phyloP scores from a whole-genome alignment of 345 rosid species.

The Psidium guajava region DNA sequence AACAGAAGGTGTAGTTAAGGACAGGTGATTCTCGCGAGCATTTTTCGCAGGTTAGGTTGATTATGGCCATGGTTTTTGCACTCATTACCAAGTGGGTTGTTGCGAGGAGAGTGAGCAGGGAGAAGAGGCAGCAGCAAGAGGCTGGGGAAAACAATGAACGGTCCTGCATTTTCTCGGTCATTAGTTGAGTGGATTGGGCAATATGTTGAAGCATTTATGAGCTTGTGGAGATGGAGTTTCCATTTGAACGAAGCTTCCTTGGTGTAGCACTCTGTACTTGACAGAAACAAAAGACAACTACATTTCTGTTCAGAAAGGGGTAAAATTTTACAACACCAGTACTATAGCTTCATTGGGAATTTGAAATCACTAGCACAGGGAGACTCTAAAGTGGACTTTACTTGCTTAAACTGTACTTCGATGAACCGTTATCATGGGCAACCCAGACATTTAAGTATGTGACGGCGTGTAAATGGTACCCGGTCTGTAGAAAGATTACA shows the following conservation, averaged over 20 bases:
- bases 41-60: constrained; percentile 30
- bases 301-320: not conserved
- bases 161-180: not conserved
- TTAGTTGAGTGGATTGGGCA: not conserved
- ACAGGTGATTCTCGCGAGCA: constrained; percentile 22
- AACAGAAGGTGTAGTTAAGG: constrained; percentile 30
- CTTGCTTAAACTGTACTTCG: not conserved
- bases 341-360: not conserved
- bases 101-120: constrained; percentile 1
- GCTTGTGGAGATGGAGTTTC: not conserved
- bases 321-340: not conserved
- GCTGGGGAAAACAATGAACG: not conserved
- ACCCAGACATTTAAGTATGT: not conserved
- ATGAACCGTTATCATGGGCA: not conserved
- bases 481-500: not conserved
- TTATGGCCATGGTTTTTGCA: constrained; percentile 2
- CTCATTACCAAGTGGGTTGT: not conserved
- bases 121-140: not conserved
- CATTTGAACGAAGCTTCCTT: not conserved
- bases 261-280: not conserved
- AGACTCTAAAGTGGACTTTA: not conserved
- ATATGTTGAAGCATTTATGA: not conserved
- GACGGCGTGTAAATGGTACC: not conserved
- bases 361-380: not conserved
- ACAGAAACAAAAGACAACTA: not conserved